Conservation (phyloP, 768 basidiomycete genomes). For the Cystofilobasidium macerans region DNA sequence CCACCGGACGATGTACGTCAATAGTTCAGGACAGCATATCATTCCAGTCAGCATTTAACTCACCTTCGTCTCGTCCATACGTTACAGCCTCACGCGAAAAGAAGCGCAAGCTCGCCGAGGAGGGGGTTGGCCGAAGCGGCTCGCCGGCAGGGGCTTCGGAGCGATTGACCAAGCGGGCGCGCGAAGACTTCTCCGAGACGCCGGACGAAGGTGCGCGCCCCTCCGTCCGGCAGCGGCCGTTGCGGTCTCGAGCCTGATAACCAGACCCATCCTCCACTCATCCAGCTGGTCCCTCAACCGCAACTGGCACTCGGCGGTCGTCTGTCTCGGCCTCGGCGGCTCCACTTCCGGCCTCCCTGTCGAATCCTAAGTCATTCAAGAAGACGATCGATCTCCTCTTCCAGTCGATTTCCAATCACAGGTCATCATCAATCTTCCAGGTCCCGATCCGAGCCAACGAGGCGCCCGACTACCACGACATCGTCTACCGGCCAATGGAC, state of each 20-base stretch:
- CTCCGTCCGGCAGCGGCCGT: no score
- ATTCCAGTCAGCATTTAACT: neutral
- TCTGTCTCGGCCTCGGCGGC: neutral
- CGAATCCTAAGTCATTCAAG: constrained; percentile 13
- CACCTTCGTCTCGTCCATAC: neutral
- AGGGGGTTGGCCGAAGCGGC: neutral
- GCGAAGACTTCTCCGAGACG: constrained; percentile 12
- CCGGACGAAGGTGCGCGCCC: constrained; percentile 13
- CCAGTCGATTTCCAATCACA: constrained; percentile 33
- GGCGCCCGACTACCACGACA: constrained; percentile 81
- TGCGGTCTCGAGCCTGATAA: neutral
- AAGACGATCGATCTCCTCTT: constrained; percentile 44
- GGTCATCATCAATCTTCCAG: constrained; percentile 18
- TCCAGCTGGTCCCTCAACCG: neutral
- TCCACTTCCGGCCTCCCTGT: constrained; percentile 76
- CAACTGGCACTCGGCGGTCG: neutral
- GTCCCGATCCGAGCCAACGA: constrained; percentile 43
- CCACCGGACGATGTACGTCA: neutral
- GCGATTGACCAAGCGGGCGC: constrained; percentile 15
- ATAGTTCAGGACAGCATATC: no score
- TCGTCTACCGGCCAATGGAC: constrained; percentile 91
- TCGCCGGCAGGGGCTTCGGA: neutral
- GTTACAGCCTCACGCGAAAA: neutral
- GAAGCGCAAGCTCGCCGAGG: constrained; percentile 16
- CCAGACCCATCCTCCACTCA: constrained; percentile 38